phyloP scores from a whole-genome alignment of 2,329 filamentous ascomycete species.

The Aspergillus phoenicis region DNA sequence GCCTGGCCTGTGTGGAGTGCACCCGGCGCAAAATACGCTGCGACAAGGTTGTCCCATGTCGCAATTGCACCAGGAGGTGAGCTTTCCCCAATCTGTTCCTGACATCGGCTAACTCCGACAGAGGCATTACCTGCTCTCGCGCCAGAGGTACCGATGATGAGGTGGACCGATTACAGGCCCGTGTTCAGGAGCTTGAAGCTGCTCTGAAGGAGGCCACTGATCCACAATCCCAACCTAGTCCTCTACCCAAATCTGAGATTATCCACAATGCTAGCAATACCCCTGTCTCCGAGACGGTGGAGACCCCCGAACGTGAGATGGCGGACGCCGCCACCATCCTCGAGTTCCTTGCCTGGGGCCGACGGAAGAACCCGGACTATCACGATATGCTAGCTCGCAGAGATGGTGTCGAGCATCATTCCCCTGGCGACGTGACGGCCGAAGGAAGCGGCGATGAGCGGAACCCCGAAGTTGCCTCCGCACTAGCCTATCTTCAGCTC shows the following conservation, averaged over 20 bases:
- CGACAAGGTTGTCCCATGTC: conserved; percentile 46
- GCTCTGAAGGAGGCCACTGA: conserved; percentile 22
- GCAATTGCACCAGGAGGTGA: conserved; percentile 35
- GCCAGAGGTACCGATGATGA: conserved; percentile 16
- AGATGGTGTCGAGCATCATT: conserved; percentile 19
- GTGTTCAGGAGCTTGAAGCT: conserved; percentile 32
- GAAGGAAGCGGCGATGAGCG: conserved; percentile 16
- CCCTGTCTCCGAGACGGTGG: conserved; percentile 2
- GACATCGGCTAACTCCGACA: not conserved
- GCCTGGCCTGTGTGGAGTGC: conserved; percentile 32
- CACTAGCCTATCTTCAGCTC: conserved; percentile 34
- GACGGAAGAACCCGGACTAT: conserved; percentile 45
- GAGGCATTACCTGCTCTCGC: conserved; percentile 8
- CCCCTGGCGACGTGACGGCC: conserved; percentile 27
- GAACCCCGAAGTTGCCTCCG: conserved; percentile 8
- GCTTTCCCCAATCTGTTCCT: no score
- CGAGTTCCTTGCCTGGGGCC: conserved; percentile 54
- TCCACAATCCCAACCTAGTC: not conserved
- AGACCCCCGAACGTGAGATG: conserved; percentile 26
- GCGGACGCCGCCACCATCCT: conserved; percentile 50
- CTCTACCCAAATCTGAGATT: not conserved
- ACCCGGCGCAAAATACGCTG: conserved; percentile 39
- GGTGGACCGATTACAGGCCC: conserved; percentile 26
- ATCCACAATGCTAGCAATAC: not conserved
- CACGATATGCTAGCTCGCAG: conserved; percentile 28